Evolutionary conservation across 768 basidiomycete genomes (phyloP).

Genomic region (Coprinellus micaceus): DNA sequence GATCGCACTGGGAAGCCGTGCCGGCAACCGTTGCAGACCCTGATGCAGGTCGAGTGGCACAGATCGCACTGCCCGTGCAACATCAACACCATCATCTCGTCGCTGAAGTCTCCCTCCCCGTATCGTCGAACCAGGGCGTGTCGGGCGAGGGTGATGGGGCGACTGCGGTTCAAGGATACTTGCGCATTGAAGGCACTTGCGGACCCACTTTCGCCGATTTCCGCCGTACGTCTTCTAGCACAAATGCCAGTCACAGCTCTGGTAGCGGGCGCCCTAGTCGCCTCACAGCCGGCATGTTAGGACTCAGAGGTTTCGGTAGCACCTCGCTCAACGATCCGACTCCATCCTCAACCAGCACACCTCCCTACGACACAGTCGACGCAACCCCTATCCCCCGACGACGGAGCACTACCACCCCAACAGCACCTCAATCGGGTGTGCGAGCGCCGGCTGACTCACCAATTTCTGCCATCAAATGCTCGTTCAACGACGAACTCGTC

Average conservation of each 20-base stretch:
- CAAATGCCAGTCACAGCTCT: no score
- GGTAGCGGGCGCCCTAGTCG: no score
- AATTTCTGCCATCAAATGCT: no score
- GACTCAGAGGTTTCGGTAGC: no score
- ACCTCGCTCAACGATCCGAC: no score
- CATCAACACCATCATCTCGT: conserved; percentile 1
- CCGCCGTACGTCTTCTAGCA: not conserved
- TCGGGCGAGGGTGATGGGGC: not conserved
- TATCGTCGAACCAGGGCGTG: not conserved
- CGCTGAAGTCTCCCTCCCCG: not conserved
- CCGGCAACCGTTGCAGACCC: not conserved
- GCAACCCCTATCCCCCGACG: not conserved
- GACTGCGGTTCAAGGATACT: not conserved
- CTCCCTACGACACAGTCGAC: not conserved
- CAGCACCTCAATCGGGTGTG: no score
- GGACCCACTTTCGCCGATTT: not conserved
- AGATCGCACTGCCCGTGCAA: not conserved
- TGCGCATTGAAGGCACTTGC: conserved; percentile 8
- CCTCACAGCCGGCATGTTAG: no score
- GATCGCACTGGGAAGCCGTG: not conserved
- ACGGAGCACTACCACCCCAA: no score
- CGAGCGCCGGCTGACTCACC: no score
- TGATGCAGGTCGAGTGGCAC: not conserved
- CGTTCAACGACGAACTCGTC: no score
- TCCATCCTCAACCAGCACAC: not conserved